Evolutionary conservation across 306 rosid genomes (phyloP), one percentile per base, ranked within the genome.

Genomic region (Gastrolobium bilobum): DNA sequence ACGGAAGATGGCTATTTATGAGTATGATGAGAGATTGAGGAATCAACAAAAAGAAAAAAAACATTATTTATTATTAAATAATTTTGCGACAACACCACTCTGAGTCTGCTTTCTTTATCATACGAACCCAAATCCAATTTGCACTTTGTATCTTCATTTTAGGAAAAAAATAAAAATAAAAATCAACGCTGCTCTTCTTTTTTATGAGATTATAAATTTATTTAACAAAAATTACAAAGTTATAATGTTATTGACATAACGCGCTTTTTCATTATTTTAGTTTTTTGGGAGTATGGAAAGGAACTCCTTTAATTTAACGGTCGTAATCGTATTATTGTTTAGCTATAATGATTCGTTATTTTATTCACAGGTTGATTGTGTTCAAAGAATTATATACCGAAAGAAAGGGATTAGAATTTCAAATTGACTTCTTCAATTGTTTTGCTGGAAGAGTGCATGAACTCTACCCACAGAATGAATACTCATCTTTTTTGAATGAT

Each of bases 381-480:
- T 15, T 44, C 37, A 43, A 34, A 73, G 53, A 54, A 44, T 20
- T 20, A 20, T 53, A 44, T 56, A 8, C 4, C 4, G 2, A 52
- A 2, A 44, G 40, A 58, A 47, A 47, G 1, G 63, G 60, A 60
- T 68, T 82, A 39, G 68, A 76, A 82, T 4, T 82, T 76, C 61
- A 82, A 82, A 60, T 69, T 69, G 81, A 48, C 48, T 47, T 58
- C 51, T 73, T 74, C 60, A 10, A 10, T 46, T 44, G 57, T 46
- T 33, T 74, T 59, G 7, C 34, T 54, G 15, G 33, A 2, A 46
- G 29, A 54, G 37, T 52, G 74, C 61, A 53, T 57, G 80, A 53
- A 54, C 15, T 31, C 13, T 6, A 4, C 40, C 8, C 5, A 48
- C 1, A 6, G 7, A 39, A 39, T 54, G 3, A 3, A 58, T 34